Conservation (phyloP, 352 stramenopile genomes). For the Phytophthora tubulina region DNA sequence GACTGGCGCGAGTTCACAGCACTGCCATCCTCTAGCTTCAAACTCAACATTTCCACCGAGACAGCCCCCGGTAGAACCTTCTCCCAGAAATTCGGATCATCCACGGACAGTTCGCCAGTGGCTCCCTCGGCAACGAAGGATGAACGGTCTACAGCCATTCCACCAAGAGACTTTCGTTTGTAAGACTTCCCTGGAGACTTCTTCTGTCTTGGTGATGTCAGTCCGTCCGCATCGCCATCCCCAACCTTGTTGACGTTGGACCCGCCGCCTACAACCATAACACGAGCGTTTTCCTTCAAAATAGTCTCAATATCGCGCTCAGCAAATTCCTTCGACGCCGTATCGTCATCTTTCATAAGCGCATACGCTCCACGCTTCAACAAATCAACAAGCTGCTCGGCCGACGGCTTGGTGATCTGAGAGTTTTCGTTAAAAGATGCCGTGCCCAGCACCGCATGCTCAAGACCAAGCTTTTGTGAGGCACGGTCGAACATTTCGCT, state of each 20-base stretch:
- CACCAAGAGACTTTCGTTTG: slow-evolving; percentile 79
- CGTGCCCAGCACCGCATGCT: slow-evolving; percentile 98
- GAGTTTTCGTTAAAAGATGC: slow-evolving; percentile 92
- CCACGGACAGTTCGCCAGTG: slow-evolving; percentile 92
- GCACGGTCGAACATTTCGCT: slow-evolving; percentile 99
- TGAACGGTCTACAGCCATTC: slow-evolving; percentile 87
- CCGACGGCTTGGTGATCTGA: slow-evolving; percentile 87
- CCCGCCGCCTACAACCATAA: slow-evolving; percentile 71
- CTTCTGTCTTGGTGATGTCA: slow-evolving; percentile 37
- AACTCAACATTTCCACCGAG: slow-evolving; percentile 87
- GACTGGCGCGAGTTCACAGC: slow-evolving; percentile 80
- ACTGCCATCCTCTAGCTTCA: slow-evolving; percentile 90
- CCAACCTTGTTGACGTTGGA: slow-evolving; percentile 42
- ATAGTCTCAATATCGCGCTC: slow-evolving; percentile 98
- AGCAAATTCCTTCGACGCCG: slow-evolving; percentile 95
- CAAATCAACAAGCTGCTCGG: slow-evolving; percentile 97
- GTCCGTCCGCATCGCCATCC: slow-evolving; percentile 31
- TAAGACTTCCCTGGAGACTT: slow-evolving; percentile 63
- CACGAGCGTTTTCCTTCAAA: slow-evolving; percentile 87
- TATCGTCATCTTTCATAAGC: slow-evolving; percentile 97
- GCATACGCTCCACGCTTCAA: slow-evolving; percentile 98
- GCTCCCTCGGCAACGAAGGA: slow-evolving; percentile 94
- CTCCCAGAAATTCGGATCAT: slow-evolving; percentile 98
- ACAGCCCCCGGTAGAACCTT: slow-evolving; percentile 91
- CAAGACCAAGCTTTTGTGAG: slow-evolving; percentile 98